phyloP scores from a whole-genome alignment of 192 early-diverging fungal species.

The Backusella macrospora region DNA sequence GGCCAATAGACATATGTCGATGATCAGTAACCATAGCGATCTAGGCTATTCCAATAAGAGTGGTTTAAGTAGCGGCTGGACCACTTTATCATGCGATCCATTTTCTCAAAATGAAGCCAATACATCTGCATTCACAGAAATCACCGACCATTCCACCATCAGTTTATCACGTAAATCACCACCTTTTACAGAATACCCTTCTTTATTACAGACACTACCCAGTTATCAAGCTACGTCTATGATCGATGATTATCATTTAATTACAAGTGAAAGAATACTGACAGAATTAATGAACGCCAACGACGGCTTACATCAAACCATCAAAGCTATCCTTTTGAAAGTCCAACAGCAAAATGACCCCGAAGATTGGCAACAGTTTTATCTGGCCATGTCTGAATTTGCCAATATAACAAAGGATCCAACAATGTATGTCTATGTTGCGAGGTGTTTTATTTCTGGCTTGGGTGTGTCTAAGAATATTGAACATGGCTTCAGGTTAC shows the following conservation, averaged over 20 bases:
- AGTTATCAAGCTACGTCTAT: neutral
- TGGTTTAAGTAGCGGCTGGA: slow-evolving; percentile 22
- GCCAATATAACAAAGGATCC: slow-evolving; percentile 13
- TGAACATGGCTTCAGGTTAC: slow-evolving; percentile 18
- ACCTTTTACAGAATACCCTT: neutral
- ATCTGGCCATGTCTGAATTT: slow-evolving; percentile 18
- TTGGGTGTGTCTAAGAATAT: slow-evolving; percentile 23
- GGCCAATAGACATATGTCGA: neutral
- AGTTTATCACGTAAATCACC: neutral
- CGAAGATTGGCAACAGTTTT: slow-evolving; percentile 27
- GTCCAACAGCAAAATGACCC: slow-evolving; percentile 24
- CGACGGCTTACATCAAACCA: neutral
- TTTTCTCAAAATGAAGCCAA: slow-evolving; percentile 22
- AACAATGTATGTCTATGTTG: slow-evolving; percentile 25
- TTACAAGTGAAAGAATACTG: neutral
- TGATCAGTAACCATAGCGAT: neutral
- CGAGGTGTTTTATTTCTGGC: slow-evolving; percentile 32
- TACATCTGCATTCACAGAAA: slow-evolving; percentile 20
- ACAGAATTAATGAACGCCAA: neutral
- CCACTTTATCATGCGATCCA: slow-evolving; percentile 18
- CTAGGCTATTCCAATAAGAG: neutral
- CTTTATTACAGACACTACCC: neutral
- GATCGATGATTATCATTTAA: neutral
- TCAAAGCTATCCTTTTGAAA: slow-evolving; percentile 21
- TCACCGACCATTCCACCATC: slow-evolving; percentile 24